Evolutionary conservation across 495 filamentous ascomycete genomes (phyloP).

Genomic region (Endocarpon pusillum): DNA sequence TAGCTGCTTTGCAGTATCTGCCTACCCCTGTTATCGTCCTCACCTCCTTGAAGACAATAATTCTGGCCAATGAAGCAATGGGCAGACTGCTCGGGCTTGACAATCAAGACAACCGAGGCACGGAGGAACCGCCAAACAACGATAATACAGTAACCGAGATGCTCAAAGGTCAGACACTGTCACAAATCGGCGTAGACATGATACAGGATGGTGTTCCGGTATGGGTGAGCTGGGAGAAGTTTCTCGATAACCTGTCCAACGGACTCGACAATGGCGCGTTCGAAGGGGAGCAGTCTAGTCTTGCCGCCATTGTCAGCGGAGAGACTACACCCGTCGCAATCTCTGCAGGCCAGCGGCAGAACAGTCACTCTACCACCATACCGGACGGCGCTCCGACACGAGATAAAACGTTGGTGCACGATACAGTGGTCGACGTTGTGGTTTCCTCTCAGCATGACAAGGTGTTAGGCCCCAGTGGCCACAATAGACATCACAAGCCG

Average conservation of each 20-base stretch:
- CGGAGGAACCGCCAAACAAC: constrained; percentile 11
- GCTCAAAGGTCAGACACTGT: constrained; percentile 38
- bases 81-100: constrained; percentile 39
- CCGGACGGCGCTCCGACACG: constrained; percentile 3
- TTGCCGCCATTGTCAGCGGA: background rate
- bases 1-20: constrained; percentile 49
- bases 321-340: constrained; percentile 1
- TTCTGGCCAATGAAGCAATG: constrained; percentile 58
- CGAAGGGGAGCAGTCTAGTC: background rate
- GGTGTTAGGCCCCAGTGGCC: constrained; percentile 9
- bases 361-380: too few relatives aligned
- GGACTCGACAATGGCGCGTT: constrained; percentile 23
- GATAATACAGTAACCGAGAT: constrained; percentile 20
- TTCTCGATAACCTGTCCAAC: constrained; percentile 31
- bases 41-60: constrained; percentile 41
- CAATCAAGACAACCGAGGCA: constrained; percentile 7
- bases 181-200: constrained; percentile 44
- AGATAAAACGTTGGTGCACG: constrained; percentile 17
- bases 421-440: constrained; percentile 40
- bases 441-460: constrained; percentile 23
- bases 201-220: constrained; percentile 32
- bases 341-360: background rate
- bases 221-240: constrained; percentile 25
- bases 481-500: constrained; percentile 15
- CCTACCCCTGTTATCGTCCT: constrained; percentile 49